Conservation (phyloP, 2,329 filamentous ascomycete species). For the Dactylonectria estremocensis region DNA sequence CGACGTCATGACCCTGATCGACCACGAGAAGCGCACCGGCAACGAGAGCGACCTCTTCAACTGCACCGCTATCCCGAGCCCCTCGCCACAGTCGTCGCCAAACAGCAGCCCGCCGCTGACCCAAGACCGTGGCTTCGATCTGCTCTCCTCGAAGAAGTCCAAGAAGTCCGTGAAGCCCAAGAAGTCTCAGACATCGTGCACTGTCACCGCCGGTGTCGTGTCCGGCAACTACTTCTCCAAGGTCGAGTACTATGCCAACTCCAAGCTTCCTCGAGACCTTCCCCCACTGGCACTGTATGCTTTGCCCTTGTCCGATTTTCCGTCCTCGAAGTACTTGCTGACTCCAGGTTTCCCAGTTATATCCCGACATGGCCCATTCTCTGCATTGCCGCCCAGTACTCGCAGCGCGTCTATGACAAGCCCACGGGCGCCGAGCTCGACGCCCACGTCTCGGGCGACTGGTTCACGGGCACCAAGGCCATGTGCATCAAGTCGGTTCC, state of each 20-base stretch:
- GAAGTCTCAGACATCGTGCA: constrained; percentile 30
- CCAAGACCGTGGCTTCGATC: constrained; percentile 26
- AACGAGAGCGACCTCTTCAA: constrained; percentile 69
- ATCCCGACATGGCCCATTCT: constrained; percentile 83
- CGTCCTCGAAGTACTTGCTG: background rate
- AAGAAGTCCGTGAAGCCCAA: constrained; percentile 40
- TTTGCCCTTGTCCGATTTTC: background rate
- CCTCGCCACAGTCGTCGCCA: background rate
- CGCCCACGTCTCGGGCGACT: constrained; percentile 80
- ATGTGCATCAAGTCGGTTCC: constrained; percentile 88
- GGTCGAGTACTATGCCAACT: constrained; percentile 84
- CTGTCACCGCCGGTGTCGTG: constrained; percentile 41
- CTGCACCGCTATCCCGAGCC: constrained; percentile 50
- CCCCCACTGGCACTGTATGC: constrained; percentile 77
- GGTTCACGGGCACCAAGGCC: constrained; percentile 82
- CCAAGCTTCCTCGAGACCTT: constrained; percentile 77
- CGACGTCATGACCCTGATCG: constrained; percentile 79
- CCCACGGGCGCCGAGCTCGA: constrained; percentile 75
- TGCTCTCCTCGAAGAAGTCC: constrained; percentile 11
- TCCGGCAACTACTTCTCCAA: constrained; percentile 79
- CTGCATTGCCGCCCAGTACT: constrained; percentile 84
- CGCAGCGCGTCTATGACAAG: constrained; percentile 79
- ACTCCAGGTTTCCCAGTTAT: constrained; percentile 63
- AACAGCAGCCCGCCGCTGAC: constrained; percentile 8
- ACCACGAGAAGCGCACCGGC: constrained; percentile 70